Evolutionary conservation across 306 rosid genomes (phyloP), one percentile per base, ranked within the genome.

Genomic region (Sicyos edulis): DNA sequence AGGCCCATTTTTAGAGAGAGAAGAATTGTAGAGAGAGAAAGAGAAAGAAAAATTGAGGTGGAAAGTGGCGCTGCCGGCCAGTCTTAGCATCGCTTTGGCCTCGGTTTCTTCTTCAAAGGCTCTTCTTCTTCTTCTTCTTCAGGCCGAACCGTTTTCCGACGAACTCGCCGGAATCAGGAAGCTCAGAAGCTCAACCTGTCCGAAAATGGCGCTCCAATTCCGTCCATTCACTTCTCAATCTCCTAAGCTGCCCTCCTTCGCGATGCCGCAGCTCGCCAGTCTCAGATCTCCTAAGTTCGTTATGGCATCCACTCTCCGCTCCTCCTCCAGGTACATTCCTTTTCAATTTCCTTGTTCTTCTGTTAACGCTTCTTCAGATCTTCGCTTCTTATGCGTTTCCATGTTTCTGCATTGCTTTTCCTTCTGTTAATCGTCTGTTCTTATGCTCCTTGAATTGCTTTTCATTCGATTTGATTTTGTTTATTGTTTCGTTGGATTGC

Each of bases 271-370:
- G 60, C 85, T 85, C 82, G 81, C 95, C 15, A 79, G 82, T 37
- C 78, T 83, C 92, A 87, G 95, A 89, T 89, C 97, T 83, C 90
- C 95, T 65, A 81, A 80, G 79, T 88, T 88, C 88, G 40, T 79
- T 74, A 88, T 89, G 96, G 96, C 95, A 26, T 92, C 97, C 81
- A 85, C 95, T 20, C 96, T 91, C 53, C 84, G 85, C 55, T 83
- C 97, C 51, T 89, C 85, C 78, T 37, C 91, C 83, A 83, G 77
- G 97, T 89, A 73, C 54, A 83, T 61, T 78, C 54, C 3, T 37
- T 54, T 37, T 62, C 60, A 45, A 61, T 73, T 76, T 26, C 60
- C 0, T 29, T 17, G 6, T 10, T 72, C 63, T 53, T 37, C 10
- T 16, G 17, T 0, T 3, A 15, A 53, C 21, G 16, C 17, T 77